phyloP scores from a whole-genome alignment of 495 filamentous ascomycete genomes.

The Friedmanniomyces endolithicus region DNA sequence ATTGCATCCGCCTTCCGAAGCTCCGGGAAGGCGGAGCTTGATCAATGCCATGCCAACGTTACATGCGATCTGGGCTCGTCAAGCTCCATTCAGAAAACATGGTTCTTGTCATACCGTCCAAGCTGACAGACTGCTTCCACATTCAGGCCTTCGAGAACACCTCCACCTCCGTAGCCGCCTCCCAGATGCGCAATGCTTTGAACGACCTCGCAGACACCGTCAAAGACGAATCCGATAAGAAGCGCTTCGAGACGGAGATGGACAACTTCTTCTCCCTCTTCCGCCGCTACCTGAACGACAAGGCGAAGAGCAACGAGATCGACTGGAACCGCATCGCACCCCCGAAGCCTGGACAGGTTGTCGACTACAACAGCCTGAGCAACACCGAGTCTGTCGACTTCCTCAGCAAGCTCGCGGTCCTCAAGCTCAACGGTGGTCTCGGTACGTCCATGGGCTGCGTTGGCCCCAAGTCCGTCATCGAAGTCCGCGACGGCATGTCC shows the following conservation, averaged over 20 bases:
- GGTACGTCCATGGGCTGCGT: slow-evolving; percentile 99
- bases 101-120: neutral
- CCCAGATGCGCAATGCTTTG: slow-evolving; percentile 96
- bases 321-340: slow-evolving; percentile 95
- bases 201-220: slow-evolving; percentile 86
- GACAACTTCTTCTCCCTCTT: slow-evolving; percentile 99
- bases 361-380: slow-evolving; percentile 77
- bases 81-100: neutral
- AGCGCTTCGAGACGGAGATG: slow-evolving; percentile 97
- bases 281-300: slow-evolving; percentile 94
- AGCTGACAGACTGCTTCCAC: neutral
- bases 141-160: slow-evolving; percentile 95
- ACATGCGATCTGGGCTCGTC: neutral
- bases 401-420: slow-evolving; percentile 92
- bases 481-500: slow-evolving; percentile 99
- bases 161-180: slow-evolving; percentile 91
- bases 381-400: slow-evolving; percentile 81
- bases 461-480: slow-evolving; percentile 97
- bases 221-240: slow-evolving; percentile 68
- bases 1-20: too few species aligned
- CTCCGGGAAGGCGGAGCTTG: too few species aligned
- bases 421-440: slow-evolving; percentile 98
- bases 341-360: slow-evolving; percentile 79
- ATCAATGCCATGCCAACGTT: neutral
- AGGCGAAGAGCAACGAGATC: slow-evolving; percentile 86